Conservation (phyloP, 1,284 basidiomycete genomes). For the Ceratorhiza oryzae-sativae region DNA sequence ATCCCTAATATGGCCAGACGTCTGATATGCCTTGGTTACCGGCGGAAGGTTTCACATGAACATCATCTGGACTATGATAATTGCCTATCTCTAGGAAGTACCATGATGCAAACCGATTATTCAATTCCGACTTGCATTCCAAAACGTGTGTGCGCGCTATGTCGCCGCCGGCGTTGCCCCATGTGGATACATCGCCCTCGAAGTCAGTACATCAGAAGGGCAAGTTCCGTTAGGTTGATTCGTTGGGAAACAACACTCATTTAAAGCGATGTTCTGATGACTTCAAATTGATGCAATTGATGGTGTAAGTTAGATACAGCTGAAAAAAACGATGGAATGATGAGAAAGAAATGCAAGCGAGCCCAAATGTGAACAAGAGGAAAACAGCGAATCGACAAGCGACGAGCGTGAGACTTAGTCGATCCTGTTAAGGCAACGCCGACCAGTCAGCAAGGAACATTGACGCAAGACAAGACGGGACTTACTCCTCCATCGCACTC, state of each 20-base stretch:
- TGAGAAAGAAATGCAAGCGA: slow-evolving; percentile 34
- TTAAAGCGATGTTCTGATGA: not conserved
- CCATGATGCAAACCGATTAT: not conserved
- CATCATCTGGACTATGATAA: not conserved
- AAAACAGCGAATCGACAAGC: slow-evolving; percentile 44
- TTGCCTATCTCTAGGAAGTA: not conserved
- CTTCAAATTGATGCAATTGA: slow-evolving; percentile 34
- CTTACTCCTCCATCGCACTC: slow-evolving; percentile 57
- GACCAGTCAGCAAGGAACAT: slow-evolving; percentile 17
- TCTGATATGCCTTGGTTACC: not conserved
- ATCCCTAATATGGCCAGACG: too few relatives aligned
- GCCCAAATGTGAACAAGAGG: slow-evolving; percentile 44
- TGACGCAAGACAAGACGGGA: slow-evolving; percentile 13
- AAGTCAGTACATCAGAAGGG: not conserved
- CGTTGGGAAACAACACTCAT: not conserved
- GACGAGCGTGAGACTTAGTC: slow-evolving; percentile 58
- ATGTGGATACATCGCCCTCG: not conserved
- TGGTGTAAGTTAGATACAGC: slow-evolving; percentile 37
- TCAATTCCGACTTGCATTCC: not conserved
- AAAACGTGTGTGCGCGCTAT: not conserved
- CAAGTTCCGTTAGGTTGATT: not conserved
- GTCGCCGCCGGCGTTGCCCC: not conserved
- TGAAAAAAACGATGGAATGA: slow-evolving; percentile 7
- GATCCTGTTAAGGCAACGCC: slow-evolving; percentile 75
- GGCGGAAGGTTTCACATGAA: not conserved